Evolutionary conservation across 257 asterid genomes (phyloP).

Genomic region (Prunella vulgaris): DNA sequence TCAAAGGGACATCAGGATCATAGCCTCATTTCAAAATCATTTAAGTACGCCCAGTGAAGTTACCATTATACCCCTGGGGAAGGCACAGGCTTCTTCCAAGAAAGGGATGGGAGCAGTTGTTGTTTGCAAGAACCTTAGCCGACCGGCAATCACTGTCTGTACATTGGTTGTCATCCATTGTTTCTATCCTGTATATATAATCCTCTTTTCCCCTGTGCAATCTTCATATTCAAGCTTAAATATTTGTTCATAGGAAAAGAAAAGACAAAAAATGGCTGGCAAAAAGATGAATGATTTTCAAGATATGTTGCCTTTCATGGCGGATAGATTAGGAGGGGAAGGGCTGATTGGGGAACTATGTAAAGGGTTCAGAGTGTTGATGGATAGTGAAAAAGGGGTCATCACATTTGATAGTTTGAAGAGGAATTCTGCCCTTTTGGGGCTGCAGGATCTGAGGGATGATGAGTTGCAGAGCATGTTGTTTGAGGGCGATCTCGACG

Average conservation of each 20-base stretch:
- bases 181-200: constrained; percentile 28
- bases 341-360: constrained; percentile 70
- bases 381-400: constrained; percentile 61
- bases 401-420: constrained; percentile 72
- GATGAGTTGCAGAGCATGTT: constrained; percentile 66
- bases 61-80: constrained; percentile 17
- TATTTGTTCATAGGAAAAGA: not conserved
- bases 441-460: constrained; percentile 62
- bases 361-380: constrained; percentile 60
- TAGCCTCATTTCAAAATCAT: not conserved
- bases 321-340: constrained; percentile 72
- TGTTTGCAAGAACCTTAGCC: constrained; percentile 36
- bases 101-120: constrained; percentile 40
- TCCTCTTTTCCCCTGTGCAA: constrained; percentile 8
- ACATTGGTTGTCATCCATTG: constrained; percentile 39
- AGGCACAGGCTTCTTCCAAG: constrained; percentile 38
- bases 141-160: constrained; percentile 42
- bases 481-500: constrained; percentile 59
- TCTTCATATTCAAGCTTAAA: not conserved
- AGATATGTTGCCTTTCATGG: constrained; percentile 75
- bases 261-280: constrained; percentile 25
- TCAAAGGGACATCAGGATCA: constrained; percentile 31
- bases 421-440: constrained; percentile 58
- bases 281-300: constrained; percentile 34
- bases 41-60: constrained; percentile 3